Percentiles rank a stretch among this genome's conserved stretches.
These are phyloP conservation scores for Bryum argenteum DNA, from an alignment of 225 moss, liverwort and hornwort species.

Conservation along the genomic window DNA sequence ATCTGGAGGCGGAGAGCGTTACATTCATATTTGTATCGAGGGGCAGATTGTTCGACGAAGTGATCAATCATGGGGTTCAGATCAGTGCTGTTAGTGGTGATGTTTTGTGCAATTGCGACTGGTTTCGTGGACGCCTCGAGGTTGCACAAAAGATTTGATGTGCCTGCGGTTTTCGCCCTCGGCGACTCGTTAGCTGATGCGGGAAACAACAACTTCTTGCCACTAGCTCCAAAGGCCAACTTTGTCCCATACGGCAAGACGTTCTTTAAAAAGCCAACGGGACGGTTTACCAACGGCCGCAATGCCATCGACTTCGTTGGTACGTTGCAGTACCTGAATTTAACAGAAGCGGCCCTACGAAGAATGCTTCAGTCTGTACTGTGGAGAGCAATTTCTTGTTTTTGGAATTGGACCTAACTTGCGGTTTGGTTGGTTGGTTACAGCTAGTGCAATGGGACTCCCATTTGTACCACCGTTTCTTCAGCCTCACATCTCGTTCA, in stretches of 20 bases:
- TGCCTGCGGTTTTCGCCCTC: slow-evolving; percentile 29
- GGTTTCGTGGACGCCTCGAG: slow-evolving; percentile 14
- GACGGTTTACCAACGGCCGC: slow-evolving; percentile 43
- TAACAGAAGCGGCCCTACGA: too few species aligned
- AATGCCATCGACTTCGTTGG: slow-evolving; percentile 35
- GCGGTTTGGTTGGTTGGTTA: not conserved
- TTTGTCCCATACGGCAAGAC: slow-evolving; percentile 43
- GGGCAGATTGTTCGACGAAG: not conserved
- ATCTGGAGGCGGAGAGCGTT: not conserved
- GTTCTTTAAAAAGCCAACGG: slow-evolving; percentile 39
- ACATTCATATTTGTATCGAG: not conserved
- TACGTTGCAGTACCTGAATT: not conserved
- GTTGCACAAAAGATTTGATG: slow-evolving; percentile 6
- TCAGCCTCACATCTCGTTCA: slow-evolving; percentile 40
- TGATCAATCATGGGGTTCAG: slow-evolving; percentile 23
- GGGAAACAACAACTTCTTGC: slow-evolving; percentile 41
- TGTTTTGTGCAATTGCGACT: not conserved
- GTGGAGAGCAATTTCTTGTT: not conserved
- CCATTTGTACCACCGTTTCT: slow-evolving; percentile 52
- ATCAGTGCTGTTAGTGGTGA: not conserved
- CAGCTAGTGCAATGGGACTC: slow-evolving; percentile 51
- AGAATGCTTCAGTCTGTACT: not conserved
- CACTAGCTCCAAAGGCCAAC: slow-evolving; percentile 16
- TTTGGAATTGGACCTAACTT: not conserved
- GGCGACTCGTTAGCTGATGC: slow-evolving; percentile 43